Conservation (phyloP, 257 asterid species). For the Solanum pimpinellifolium region DNA sequence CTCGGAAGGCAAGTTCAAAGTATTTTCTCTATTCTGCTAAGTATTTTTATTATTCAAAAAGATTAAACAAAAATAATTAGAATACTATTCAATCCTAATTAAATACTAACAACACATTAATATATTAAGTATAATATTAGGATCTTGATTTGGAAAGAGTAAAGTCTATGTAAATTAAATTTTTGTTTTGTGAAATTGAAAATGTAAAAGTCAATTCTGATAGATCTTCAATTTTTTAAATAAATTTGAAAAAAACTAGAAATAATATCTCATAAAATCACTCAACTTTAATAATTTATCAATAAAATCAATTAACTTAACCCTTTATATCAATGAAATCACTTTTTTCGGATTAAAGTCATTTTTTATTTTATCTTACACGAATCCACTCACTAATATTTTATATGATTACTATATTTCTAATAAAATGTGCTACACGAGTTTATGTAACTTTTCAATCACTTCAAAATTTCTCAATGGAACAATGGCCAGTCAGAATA, state of each 20-base stretch:
- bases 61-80: neutral
- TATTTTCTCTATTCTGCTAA: neutral
- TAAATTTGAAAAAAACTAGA: neutral
- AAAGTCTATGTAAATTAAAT: neutral
- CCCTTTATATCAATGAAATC: no score
- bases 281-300: no score
- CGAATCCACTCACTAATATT: neutral
- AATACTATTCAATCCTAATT: neutral
- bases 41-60: neutral
- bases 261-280: no score
- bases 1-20: neutral
- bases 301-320: neutral
- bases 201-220: neutral
- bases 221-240: fast-evolving
- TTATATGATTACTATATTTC: no score
- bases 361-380: neutral
- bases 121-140: neutral
- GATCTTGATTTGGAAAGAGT: neutral
- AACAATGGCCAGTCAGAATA: neutral
- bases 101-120: neutral
- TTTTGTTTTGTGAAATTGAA: neutral
- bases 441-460: neutral
- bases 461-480: neutral
- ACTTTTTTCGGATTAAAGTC: neutral
- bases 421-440: neutral